Base-by-base conservation (phyloP, 1,139 yeast genomes). In the Wickerhamiella pararugosa region DNA sequence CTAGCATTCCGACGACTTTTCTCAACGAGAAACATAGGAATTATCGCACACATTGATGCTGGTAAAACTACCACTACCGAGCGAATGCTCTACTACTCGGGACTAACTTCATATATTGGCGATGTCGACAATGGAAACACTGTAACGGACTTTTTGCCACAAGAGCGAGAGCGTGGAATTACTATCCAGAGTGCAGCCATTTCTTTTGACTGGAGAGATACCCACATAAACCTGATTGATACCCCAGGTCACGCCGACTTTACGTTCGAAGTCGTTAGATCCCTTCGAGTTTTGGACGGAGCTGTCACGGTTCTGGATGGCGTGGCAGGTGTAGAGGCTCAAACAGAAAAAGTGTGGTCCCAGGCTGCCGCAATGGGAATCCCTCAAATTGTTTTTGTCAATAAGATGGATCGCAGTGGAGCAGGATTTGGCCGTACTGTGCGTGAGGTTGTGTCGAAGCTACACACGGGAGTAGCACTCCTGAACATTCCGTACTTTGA, bases 211-310 rank as follows among this genome's bases (percentile, higher is more conserved):
- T 90, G 98, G 97, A 76, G 77, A 47, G 61, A 64, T 11, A 73
- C 76, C 53, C 75, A 75, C 50, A 76, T 92, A 53, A 90, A 90
- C 57, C 68, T 90, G 42, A 84, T 90, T 25, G 99, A 90, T 58
- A 87, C 99, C 0, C 99, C 99, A 1, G 99, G 99, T 0, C 99
- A 90, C 61, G 97, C 96, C 0, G 99, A 90, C 59, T 90, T 90
- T 58, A 82, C 94, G 0, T 90, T 87, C 58, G 99, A 90, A 59
- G 98, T 92, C 5, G 82, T 76, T 2, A 65, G 97, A 45, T 79
- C 97, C 0, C 69, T 90, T 46, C 69, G 95, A 48, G 96, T 90
- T 1, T 65, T 90, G 11, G 98, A 90, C 61, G 96, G 97, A 1
- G 93, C 87, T 0, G 93, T 90, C 5, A 80, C 94, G 0, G 82